A percentile compares a stretch with the other conserved stretches of the same genome.
Conservation (phyloP, 306 rosid genomes). For the Herpetospermum pedunculosum region DNA sequence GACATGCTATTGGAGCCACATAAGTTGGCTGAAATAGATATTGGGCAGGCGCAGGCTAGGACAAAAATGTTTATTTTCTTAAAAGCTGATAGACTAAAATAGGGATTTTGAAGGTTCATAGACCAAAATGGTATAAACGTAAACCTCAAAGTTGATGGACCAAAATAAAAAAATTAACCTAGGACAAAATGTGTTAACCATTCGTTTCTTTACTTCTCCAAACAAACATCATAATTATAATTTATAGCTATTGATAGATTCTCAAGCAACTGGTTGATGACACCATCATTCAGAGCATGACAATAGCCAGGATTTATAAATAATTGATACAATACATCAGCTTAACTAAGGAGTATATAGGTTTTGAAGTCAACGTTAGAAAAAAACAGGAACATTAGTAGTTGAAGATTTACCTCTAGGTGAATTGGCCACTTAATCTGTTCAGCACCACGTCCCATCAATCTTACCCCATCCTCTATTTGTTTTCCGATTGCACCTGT, state of each 20-base stretch:
- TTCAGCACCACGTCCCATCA: slow-evolving; percentile 96
- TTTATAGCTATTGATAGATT: neutral
- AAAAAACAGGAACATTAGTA: slow-evolving; percentile 2
- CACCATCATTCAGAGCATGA: neutral
- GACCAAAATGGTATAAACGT: no score
- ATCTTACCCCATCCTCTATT: slow-evolving; percentile 77
- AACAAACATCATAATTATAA: neutral
- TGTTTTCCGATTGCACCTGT: slow-evolving; percentile 86
- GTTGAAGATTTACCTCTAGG: slow-evolving; percentile 53
- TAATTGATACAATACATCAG: neutral
- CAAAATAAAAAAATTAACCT: no score
- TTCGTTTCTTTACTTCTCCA: neutral
- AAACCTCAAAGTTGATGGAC: no score
- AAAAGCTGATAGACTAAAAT: no score
- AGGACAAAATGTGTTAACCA: no score
- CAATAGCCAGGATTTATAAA: neutral
- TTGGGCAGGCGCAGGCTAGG: no score
- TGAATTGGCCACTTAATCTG: slow-evolving; percentile 85
- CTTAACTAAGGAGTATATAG: neutral
- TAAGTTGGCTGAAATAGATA: no score
- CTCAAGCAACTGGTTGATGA: neutral
- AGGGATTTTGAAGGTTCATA: no score
- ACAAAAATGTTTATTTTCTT: no score
- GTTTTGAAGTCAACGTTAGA: slow-evolving; percentile 1
- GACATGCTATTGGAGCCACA: no score